phyloP scores from a whole-genome alignment of 306 rosid species.

The Prunus mira region DNA sequence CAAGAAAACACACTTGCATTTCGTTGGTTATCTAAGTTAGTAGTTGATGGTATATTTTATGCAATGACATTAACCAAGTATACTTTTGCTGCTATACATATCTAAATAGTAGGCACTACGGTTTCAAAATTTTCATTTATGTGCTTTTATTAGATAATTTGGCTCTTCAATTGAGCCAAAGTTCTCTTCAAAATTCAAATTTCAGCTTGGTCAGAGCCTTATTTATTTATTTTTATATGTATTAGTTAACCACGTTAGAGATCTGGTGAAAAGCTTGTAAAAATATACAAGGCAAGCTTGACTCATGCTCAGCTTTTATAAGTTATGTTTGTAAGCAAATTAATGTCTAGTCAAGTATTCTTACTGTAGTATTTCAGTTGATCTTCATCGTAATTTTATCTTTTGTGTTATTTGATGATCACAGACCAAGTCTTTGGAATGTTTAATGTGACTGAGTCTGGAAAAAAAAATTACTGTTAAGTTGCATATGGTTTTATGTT shows the following conservation, averaged over 20 bases:
- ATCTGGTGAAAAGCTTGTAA: background rate
- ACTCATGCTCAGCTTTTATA: background rate
- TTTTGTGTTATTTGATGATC: background rate
- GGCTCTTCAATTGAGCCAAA: background rate
- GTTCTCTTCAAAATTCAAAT: background rate
- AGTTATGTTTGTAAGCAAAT: background rate
- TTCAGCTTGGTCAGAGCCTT: too few relatives aligned
- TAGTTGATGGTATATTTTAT: too few relatives aligned
- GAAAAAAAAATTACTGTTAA: background rate
- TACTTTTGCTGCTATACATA: too few relatives aligned
- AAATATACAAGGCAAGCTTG: background rate
- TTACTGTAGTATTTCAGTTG: too few relatives aligned
- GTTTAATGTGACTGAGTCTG: background rate
- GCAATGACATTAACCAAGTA: too few relatives aligned
- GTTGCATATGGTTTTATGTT: background rate
- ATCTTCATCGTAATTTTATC: background rate
- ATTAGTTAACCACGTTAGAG: background rate
- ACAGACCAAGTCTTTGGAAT: background rate
- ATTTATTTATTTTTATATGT: too few relatives aligned
- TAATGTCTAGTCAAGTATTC: background rate
- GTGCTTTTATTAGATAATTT: background rate
- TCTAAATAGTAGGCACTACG: too few relatives aligned
- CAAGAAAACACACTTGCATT: too few relatives aligned
- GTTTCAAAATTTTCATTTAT: too few relatives aligned
- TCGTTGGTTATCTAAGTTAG: too few relatives aligned